A percentile compares a stretch with the other conserved stretches of the same genome.
Evolutionary conservation across 805 yeast species (phyloP).

Genomic region (Middelhovenomyces tepae): DNA sequence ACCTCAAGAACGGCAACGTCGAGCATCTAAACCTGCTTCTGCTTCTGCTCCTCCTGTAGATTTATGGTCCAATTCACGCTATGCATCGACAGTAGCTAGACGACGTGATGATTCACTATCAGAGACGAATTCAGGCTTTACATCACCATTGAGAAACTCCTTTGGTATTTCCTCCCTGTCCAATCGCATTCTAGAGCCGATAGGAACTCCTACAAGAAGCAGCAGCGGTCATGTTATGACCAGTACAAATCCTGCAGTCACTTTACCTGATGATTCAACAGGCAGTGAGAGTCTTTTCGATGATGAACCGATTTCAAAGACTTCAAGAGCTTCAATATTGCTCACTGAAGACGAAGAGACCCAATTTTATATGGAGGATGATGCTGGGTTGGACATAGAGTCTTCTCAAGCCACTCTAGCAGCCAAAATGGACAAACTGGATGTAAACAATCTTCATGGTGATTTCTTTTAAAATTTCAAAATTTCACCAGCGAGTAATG

Average conservation of each 20-base stretch:
- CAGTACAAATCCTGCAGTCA: conserved; percentile 2
- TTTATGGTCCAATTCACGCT: conserved; percentile 1
- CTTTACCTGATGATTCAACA: conserved; percentile 6
- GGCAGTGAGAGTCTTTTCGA: background rate
- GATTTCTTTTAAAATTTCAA: too few relatives aligned
- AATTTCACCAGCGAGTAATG: too few relatives aligned
- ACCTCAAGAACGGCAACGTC: conserved; percentile 68
- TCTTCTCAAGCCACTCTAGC: too few relatives aligned
- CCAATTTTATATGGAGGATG: conserved; percentile 20
- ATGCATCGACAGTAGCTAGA: background rate
- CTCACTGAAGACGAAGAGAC: conserved; percentile 17
- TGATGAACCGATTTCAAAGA: background rate
- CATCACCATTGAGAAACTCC: conserved; percentile 3
- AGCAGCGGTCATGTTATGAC: background rate
- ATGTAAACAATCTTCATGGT: too few relatives aligned
- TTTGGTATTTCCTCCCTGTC: too few relatives aligned
- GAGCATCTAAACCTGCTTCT: conserved; percentile 41
- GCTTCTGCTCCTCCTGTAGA: conserved; percentile 5
- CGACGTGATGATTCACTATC: conserved; percentile 1
- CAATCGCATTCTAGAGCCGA: conserved; percentile 8
- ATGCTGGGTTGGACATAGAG: conserved; percentile 10
- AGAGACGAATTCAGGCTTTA: background rate
- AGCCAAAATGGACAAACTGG: too few relatives aligned
- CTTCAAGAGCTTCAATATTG: background rate
- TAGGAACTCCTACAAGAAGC: conserved; percentile 6